Percentiles rank a stretch among this genome's conserved stretches.
These are phyloP conservation scores for Ploettnerulaceae sp. DNA, from an alignment of 2,329 filamentous ascomycete genomes.

Conservation along the genomic window DNA sequence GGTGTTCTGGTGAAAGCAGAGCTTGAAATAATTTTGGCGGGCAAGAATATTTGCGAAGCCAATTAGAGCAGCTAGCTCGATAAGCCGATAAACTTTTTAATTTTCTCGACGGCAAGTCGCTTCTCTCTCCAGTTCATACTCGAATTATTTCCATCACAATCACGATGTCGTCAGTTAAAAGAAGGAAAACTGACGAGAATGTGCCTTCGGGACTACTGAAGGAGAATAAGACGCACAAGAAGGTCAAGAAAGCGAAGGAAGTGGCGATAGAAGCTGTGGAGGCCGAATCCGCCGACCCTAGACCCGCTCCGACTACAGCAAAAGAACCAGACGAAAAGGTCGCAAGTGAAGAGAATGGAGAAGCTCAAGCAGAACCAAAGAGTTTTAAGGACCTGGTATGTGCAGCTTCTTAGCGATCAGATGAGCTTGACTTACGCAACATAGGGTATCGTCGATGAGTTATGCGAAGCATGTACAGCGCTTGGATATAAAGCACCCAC, in stretches of 20 bases:
- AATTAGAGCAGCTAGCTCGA: conserved; percentile 28
- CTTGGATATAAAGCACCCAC: conserved; percentile 84
- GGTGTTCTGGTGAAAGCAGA: conserved; percentile 15
- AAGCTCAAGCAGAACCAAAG: conserved; percentile 31
- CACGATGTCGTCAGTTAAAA: conserved; percentile 33
- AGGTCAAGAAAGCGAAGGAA: conserved; percentile 5
- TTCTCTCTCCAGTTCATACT: background rate
- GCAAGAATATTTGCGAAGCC: conserved; percentile 23
- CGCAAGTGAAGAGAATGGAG: conserved; percentile 20
- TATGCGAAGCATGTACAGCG: conserved; percentile 81
- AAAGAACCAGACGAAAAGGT: conserved; percentile 24
- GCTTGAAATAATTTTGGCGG: conserved; percentile 25
- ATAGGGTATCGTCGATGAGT: conserved; percentile 74
- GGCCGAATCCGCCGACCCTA: conserved; percentile 14
- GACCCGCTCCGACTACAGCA: conserved; percentile 15
- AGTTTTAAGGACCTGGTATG: conserved; percentile 46
- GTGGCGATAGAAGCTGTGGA: conserved; percentile 9
- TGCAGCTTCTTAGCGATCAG: background rate
- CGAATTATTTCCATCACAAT: conserved; percentile 4
- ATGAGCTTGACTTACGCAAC: conserved; percentile 6
- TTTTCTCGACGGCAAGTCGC: background rate
- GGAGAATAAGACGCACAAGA: conserved; percentile 15
- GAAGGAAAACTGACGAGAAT: conserved; percentile 30
- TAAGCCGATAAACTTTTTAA: conserved; percentile 33
- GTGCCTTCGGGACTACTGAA: conserved; percentile 19